Conservation (phyloP, 1,284 basidiomycete species). For the Phenoliferia sp. region DNA sequence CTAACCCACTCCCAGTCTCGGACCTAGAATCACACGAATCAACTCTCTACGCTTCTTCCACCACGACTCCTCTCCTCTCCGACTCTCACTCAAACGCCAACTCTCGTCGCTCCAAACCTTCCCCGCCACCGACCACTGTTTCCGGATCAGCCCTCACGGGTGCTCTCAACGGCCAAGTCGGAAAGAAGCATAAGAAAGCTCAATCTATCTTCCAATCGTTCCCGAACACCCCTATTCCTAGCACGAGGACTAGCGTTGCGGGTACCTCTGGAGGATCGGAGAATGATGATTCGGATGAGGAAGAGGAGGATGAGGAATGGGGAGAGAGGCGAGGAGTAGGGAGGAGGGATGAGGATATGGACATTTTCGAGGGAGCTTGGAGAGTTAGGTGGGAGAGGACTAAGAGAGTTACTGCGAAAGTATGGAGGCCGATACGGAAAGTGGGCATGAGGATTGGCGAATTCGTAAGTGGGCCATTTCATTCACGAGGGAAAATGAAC, state of each 20-base stretch:
- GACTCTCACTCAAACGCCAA: no score
- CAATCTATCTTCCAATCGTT: constrained; percentile 30
- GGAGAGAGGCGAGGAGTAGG: constrained; percentile 12
- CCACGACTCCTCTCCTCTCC: background rate
- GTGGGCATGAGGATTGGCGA: constrained; percentile 21
- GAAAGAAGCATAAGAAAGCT: constrained; percentile 9
- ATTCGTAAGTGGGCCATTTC: constrained; percentile 37
- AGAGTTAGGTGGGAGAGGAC: background rate
- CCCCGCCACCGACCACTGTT: no score
- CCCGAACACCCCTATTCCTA: constrained; percentile 34
- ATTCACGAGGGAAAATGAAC: no score
- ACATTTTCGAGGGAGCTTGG: constrained; percentile 2
- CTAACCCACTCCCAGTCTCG: background rate
- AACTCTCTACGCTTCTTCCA: background rate
- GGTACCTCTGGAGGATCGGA: constrained; percentile 12
- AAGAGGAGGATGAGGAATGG: constrained; percentile 31
- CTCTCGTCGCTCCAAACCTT: no score
- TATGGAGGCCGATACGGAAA: constrained; percentile 25
- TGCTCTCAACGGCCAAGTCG: background rate
- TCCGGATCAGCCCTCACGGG: background rate
- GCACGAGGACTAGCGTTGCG: constrained; percentile 35
- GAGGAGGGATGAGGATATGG: constrained; percentile 11
- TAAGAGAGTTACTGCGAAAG: constrained; percentile 9
- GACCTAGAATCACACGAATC: constrained; percentile 1
- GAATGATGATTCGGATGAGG: constrained; percentile 11